phyloP scores from a whole-genome alignment of 176 grass and related monocot genomes.

The Oryza meridionalis region DNA sequence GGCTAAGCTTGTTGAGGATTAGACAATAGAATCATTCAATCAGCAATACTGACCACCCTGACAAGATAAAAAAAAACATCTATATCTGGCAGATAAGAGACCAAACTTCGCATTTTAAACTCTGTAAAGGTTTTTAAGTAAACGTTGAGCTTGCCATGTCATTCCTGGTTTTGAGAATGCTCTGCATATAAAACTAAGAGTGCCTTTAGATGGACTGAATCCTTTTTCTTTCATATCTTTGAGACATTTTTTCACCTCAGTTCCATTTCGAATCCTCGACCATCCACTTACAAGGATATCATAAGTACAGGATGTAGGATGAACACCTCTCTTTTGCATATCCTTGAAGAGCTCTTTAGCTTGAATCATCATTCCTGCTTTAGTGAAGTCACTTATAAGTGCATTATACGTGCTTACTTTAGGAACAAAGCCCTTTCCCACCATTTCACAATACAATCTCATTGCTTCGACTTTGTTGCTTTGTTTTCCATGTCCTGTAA shows the following conservation, averaged over 20 bases:
- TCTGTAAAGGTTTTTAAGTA: constrained; percentile 68
- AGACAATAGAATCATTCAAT: background rate
- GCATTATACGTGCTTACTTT: constrained; percentile 95
- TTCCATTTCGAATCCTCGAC: constrained; percentile 79
- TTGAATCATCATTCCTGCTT: constrained; percentile 89
- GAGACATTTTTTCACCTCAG: constrained; percentile 67
- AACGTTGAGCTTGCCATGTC: constrained; percentile 54
- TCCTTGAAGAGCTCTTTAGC: constrained; percentile 80
- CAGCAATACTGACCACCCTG: background rate
- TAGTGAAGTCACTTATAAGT: constrained; percentile 73
- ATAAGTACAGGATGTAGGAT: constrained; percentile 71
- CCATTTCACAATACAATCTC: constrained; percentile 89
- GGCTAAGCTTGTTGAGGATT: background rate
- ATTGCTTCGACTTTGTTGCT: constrained; percentile 71
- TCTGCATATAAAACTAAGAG: constrained; percentile 65
- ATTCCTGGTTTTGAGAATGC: constrained; percentile 77
- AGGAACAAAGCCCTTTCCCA: constrained; percentile 79
- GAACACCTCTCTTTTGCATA: constrained; percentile 73
- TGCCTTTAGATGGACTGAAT: constrained; percentile 69
- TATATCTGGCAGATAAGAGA: constrained; percentile 21
- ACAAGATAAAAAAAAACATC: constrained; percentile 23
- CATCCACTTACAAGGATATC: constrained; percentile 87
- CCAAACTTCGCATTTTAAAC: constrained; percentile 38
- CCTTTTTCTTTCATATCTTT: constrained; percentile 86
- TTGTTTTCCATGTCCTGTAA: constrained; percentile 77